Evolutionary conservation across 768 basidiomycete species (phyloP).

Genomic region (Leccinum subgranulosum): DNA sequence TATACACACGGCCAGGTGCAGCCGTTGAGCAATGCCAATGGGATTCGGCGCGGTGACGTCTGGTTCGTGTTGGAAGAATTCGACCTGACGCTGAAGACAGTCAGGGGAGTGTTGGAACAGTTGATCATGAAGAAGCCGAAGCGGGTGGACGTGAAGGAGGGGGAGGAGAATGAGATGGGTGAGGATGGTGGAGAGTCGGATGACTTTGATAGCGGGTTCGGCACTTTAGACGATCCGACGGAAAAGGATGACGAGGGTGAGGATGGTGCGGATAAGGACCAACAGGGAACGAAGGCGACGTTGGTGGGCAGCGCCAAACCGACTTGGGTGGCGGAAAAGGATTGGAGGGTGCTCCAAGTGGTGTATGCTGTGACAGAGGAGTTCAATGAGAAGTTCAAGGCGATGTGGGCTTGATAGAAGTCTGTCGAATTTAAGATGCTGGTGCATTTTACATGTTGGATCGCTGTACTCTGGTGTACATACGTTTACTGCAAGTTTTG

Average conservation of each 20-base stretch:
- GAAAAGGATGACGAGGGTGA: constrained; percentile 19
- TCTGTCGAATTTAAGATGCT: not conserved
- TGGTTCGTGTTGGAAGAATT: constrained; percentile 67
- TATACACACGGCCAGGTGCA: constrained; percentile 59
- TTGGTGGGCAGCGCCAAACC: constrained; percentile 27
- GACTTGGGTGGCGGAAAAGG: constrained; percentile 37
- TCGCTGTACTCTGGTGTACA: not conserved
- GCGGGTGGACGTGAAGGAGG: constrained; percentile 6
- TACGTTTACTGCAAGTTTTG: not conserved
- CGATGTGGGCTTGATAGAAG: constrained; percentile 54
- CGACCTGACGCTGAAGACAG: constrained; percentile 43
- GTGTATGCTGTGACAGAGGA: constrained; percentile 42
- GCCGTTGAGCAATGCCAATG: constrained; percentile 50
- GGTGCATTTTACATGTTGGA: not conserved
- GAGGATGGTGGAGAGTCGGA: constrained; percentile 8
- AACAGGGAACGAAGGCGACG: not conserved
- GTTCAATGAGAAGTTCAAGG: constrained; percentile 57
- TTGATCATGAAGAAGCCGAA: constrained; percentile 34
- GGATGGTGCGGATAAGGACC: not conserved
- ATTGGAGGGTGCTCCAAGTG: constrained; percentile 57
- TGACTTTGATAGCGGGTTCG: constrained; percentile 34
- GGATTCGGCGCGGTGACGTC: constrained; percentile 58
- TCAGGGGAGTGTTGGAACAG: constrained; percentile 50
- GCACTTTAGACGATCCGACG: constrained; percentile 26
- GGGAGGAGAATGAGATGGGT: constrained; percentile 15